phyloP scores from a whole-genome alignment of 139 green algal genomes.

The Diplosphaera chodatii region DNA sequence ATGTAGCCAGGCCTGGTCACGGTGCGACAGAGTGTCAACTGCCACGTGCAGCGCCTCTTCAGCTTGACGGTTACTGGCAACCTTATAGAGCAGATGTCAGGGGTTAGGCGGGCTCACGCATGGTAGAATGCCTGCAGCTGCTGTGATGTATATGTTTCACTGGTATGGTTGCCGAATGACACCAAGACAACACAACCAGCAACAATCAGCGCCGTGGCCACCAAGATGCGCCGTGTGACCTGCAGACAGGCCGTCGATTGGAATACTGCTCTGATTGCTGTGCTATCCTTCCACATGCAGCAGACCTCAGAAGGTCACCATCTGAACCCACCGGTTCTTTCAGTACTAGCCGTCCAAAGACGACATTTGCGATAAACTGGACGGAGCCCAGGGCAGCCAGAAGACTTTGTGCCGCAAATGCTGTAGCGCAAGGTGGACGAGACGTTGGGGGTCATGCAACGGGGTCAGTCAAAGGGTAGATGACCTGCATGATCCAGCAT shows the following conservation, averaged over 20 bases:
- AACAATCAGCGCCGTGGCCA: slow-evolving; percentile 68
- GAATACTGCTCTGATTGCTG: no score
- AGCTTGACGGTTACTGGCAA: no score
- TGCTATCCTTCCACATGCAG: no score
- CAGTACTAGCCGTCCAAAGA: slow-evolving; percentile 72
- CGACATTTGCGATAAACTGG: slow-evolving; percentile 84
- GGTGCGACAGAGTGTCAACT: no score
- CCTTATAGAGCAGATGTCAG: no score
- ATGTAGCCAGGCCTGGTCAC: slow-evolving; percentile 61
- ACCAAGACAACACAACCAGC: slow-evolving; percentile 78
- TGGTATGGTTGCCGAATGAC: slow-evolving; percentile 75
- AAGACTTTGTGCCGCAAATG: slow-evolving; percentile 78
- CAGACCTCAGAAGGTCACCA: no score
- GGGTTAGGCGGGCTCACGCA: slow-evolving; percentile 31
- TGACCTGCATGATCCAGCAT: no score
- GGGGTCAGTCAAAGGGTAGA: no score
- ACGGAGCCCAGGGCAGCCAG: slow-evolving; percentile 75
- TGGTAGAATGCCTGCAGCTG: slow-evolving; percentile 61
- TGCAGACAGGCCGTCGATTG: no score
- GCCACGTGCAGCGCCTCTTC: no score
- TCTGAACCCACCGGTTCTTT: slow-evolving; percentile 65
- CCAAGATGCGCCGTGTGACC: slow-evolving; percentile 46
- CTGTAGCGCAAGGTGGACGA: no score
- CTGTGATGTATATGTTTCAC: slow-evolving; percentile 41
- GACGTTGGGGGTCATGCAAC: no score